Evolutionary conservation across 1,284 basidiomycete genomes (phyloP), one percentile per base, ranked within the genome.

Genomic region (Neolentinus lepideus): DNA sequence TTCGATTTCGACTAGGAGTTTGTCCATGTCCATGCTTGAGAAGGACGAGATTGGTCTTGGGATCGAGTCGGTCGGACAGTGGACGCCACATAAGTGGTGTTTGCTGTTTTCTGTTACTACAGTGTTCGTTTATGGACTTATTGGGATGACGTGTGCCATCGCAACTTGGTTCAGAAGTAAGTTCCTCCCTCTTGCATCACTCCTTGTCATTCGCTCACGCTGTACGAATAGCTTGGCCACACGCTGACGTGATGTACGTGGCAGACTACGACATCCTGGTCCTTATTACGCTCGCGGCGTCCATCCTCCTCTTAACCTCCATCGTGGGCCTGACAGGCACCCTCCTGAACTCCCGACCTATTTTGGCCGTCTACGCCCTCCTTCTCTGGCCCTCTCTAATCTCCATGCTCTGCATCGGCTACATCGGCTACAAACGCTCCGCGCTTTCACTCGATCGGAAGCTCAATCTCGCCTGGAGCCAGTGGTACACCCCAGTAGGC

Each of bases 371-470:
- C 52, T 91, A 90, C 71, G 75, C 80, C 2, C 64, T 90, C 43
- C 75, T 91, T 14, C 79, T 90, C 54, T 90, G 87, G 85, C 77
- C 84, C 43, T 79, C 78, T 12, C 72, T 90, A 61, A 71, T 80
- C 45, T 76, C 85, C 12, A 70, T 90, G 58, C 75, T 85, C 59
- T 77, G 81, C 1, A 78, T 88, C 52, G 88, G 86, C 29, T 91
- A 90, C 67, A 72, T 79, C 45, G 75, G 82, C 22, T 90, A 90
- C 75, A 86, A 85, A 65, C 81, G 85, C 46, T 73, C 75, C 59
- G 77, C 81, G 0, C 90, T 88, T 72, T 76, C 85, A 43, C 78
- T 91, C 58, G 84, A 88, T 63, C 79, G 80, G 60, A 90, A 90
- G 70, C 74, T 90, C 58, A 85, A 88, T 67, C 69, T 80, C 57